Conservation (phyloP, 352 stramenopile species). For the Pilasporangium apinafurcum region DNA sequence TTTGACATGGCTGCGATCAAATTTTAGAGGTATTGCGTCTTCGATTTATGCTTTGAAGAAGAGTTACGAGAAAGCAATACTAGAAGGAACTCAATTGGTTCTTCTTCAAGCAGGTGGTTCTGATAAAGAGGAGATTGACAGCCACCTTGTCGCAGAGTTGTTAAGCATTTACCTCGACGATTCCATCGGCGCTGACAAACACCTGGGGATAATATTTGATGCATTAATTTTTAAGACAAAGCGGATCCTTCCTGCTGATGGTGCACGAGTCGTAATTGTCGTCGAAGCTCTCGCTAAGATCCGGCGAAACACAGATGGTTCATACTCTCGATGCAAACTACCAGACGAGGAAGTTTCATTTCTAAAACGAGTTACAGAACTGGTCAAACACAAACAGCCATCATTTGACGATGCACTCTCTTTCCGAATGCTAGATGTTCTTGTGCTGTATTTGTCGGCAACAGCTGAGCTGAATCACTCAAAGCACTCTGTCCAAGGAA, state of each 20-base stretch:
- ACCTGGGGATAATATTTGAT: conserved; percentile 27
- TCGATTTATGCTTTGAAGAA: background rate
- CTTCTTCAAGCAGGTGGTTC: conserved; percentile 1
- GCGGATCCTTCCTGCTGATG: background rate
- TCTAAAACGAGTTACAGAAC: conserved; percentile 8
- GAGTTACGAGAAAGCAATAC: conserved; percentile 1
- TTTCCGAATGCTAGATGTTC: conserved; percentile 36
- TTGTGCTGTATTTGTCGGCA: conserved; percentile 48
- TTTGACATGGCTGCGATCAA: conserved; percentile 7
- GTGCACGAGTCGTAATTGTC: conserved; percentile 20
- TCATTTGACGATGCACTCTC: conserved; percentile 10
- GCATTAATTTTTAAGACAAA: conserved; percentile 1
- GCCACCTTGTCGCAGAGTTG: conserved; percentile 18
- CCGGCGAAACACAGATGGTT: conserved; percentile 1
- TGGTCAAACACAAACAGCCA: too few species aligned
- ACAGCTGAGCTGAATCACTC: conserved; percentile 8
- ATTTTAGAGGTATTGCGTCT: conserved; percentile 9
- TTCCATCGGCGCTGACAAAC: conserved; percentile 1
- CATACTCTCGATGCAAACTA: conserved; percentile 1
- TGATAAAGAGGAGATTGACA: background rate
- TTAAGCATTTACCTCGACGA: conserved; percentile 21
- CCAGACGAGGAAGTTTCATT: conserved; percentile 21
- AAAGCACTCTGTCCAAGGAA: conserved; percentile 6
- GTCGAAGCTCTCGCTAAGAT: conserved; percentile 26
- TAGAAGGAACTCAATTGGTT: conserved; percentile 1